These are phyloP conservation scores for Friedmanniomyces endolithicus DNA, from an alignment of 495 filamentous ascomycete genomes.

Conservation along the genomic window DNA sequence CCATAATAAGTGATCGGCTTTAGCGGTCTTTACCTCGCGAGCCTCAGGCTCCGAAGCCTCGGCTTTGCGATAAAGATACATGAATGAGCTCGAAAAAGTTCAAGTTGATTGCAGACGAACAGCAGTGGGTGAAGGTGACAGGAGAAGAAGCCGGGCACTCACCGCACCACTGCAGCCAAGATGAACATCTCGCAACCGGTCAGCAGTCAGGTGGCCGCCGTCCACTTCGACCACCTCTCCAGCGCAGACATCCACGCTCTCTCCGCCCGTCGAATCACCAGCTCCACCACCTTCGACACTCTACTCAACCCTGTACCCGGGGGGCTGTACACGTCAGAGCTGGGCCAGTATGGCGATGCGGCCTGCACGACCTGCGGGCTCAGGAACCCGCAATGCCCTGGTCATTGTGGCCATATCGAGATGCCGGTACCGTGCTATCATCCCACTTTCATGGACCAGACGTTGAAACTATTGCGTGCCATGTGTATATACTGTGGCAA, in stretches of 20 bases:
- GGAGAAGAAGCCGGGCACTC: too few relatives aligned
- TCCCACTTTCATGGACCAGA: constrained; percentile 83
- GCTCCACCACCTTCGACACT: constrained; percentile 77
- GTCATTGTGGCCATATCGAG: constrained; percentile 90
- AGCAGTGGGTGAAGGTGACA: too few relatives aligned
- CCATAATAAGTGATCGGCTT: too few relatives aligned
- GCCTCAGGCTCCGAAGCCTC: too few relatives aligned
- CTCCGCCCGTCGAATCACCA: constrained; percentile 85
- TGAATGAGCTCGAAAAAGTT: too few relatives aligned
- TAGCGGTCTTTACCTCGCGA: too few relatives aligned
- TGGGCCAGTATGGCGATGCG: constrained; percentile 80
- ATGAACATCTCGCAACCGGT: constrained; percentile 88
- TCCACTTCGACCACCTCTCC: constrained; percentile 77
- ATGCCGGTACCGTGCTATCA: constrained; percentile 88
- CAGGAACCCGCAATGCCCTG: constrained; percentile 49
- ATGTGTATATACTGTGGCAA: constrained; percentile 84
- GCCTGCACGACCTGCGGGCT: constrained; percentile 41
- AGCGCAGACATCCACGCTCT: constrained; percentile 71
- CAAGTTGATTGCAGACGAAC: too few relatives aligned
- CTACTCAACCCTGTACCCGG: constrained; percentile 73
- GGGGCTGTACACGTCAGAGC: constrained; percentile 82
- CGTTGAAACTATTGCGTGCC: constrained; percentile 65
- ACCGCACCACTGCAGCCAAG: not conserved
- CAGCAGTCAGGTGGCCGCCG: constrained; percentile 67
- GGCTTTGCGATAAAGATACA: too few relatives aligned